Percentiles rank a stretch among this genome's conserved stretches.
Evolutionary conservation across 768 basidiomycete genomes (phyloP).

Genomic region (Sarcomyxa edulis): DNA sequence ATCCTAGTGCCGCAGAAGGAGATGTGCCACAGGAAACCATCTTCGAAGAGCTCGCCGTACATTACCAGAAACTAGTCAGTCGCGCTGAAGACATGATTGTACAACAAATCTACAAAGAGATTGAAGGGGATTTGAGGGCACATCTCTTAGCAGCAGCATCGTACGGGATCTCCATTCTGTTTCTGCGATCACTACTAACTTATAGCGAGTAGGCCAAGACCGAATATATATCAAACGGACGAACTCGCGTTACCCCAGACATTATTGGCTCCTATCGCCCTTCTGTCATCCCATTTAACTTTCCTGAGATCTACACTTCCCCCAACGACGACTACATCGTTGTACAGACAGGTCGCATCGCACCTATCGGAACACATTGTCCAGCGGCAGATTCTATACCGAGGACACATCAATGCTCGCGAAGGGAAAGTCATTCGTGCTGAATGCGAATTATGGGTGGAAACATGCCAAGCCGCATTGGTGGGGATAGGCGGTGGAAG

Average conservation of each 20-base stretch:
- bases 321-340: constrained; percentile 40
- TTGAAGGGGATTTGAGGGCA: constrained; percentile 66
- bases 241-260: constrained; percentile 59
- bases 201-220: constrained; percentile 13
- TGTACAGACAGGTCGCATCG: constrained; percentile 74
- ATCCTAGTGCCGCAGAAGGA: constrained; percentile 24
- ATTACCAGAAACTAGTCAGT: constrained; percentile 52
- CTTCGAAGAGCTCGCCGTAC: constrained; percentile 70
- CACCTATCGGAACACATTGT: constrained; percentile 73
- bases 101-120: constrained; percentile 76
- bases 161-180: constrained; percentile 23
- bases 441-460: constrained; percentile 82
- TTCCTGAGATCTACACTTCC: constrained; percentile 66
- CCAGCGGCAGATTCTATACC: constrained; percentile 77
- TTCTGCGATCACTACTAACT: neutral
- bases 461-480: constrained; percentile 65
- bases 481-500: constrained; percentile 39
- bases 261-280: constrained; percentile 69
- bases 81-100: constrained; percentile 89
- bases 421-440: constrained; percentile 61
- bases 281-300: constrained; percentile 74
- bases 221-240: constrained; percentile 17
- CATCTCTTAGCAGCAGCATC: constrained; percentile 57
- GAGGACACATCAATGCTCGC: constrained; percentile 56
- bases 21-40: constrained; percentile 57